A percentile compares a stretch with the other conserved stretches of the same genome.
phyloP scores from a whole-genome alignment of 106 monocot genomes.

The Xerophyta viscosa region DNA sequence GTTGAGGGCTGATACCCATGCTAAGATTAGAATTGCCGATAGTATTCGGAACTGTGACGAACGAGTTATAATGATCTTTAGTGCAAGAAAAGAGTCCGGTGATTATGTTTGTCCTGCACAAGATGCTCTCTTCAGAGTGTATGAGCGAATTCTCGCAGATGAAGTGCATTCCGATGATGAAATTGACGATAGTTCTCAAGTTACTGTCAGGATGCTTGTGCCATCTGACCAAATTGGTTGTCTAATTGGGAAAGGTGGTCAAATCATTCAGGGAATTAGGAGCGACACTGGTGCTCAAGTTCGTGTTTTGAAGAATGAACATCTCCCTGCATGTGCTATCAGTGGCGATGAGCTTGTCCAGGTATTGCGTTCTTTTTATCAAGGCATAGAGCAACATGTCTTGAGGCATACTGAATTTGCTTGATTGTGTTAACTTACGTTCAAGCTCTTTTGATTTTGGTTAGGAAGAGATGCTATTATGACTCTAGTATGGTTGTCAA shows the following conservation, averaged over 20 bases:
- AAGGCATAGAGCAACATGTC: too few species aligned
- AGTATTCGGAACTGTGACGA: slow-evolving; percentile 74
- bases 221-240: slow-evolving; percentile 98
- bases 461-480: too few species aligned
- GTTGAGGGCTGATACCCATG: slow-evolving; percentile 71
- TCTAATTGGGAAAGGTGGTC: slow-evolving; percentile 85
- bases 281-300: slow-evolving; percentile 67
- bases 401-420: too few species aligned
- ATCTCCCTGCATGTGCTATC: slow-evolving; percentile 69
- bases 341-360: slow-evolving; percentile 82
- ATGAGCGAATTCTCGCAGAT: slow-evolving; percentile 63
- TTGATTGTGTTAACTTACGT: too few species aligned
- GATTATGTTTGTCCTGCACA: slow-evolving; percentile 80
- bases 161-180: slow-evolving; percentile 51
- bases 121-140: slow-evolving; percentile 85
- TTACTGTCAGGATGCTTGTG: slow-evolving; percentile 73
- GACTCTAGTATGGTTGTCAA: too few species aligned
- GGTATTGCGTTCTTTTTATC: slow-evolving; percentile 31
- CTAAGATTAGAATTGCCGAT: slow-evolving; percentile 90
- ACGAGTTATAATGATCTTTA: slow-evolving; percentile 78
- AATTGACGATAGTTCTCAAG: slow-evolving; percentile 31
- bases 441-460: too few species aligned
- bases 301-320: slow-evolving; percentile 57
- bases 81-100: slow-evolving; percentile 48
- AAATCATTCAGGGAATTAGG: slow-evolving; percentile 60